These are phyloP conservation scores for Paracorniculantispora psalliotae DNA, from an alignment of 2,329 filamentous ascomycete genomes.

Conservation along the genomic window DNA sequence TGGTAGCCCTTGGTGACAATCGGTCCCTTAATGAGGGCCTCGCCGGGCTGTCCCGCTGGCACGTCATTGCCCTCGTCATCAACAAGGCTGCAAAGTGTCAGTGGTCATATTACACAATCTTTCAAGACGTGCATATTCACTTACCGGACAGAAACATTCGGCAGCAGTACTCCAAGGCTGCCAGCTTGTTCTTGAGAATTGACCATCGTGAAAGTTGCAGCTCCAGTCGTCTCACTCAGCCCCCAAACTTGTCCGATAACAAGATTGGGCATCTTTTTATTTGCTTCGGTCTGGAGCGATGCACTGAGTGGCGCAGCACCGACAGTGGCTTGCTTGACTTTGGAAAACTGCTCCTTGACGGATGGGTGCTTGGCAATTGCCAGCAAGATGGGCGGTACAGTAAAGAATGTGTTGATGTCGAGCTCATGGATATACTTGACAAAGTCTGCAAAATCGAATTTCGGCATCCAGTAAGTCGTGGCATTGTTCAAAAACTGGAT, in stretches of 20 bases:
- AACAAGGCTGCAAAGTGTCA: constrained; percentile 28
- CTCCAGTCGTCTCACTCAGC: constrained; percentile 50
- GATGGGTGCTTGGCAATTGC: constrained; percentile 52
- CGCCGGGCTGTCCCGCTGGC: constrained; percentile 42
- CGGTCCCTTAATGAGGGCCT: constrained; percentile 65
- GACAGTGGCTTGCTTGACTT: constrained; percentile 40
- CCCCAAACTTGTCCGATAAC: constrained; percentile 53
- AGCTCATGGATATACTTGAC: constrained; percentile 46
- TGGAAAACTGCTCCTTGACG: constrained; percentile 52
- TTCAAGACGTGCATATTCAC: not conserved
- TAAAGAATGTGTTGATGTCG: constrained; percentile 50
- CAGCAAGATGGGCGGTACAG: constrained; percentile 57
- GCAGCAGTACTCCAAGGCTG: constrained; percentile 34
- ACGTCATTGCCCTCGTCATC: constrained; percentile 37
- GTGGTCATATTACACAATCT: not conserved
- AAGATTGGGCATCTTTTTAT: constrained; percentile 41
- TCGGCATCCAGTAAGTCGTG: constrained; percentile 57
- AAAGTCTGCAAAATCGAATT: constrained; percentile 53
- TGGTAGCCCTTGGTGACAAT: constrained; percentile 69
- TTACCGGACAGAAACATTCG: constrained; percentile 25
- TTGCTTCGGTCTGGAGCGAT: constrained; percentile 47
- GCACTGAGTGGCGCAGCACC: constrained; percentile 54
- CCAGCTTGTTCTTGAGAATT: constrained; percentile 39
- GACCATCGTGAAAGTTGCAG: constrained; percentile 40
- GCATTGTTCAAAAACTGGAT: constrained; percentile 38